Conservation (phyloP, 1,284 basidiomycete species). For the Neonothopanus nambi region DNA sequence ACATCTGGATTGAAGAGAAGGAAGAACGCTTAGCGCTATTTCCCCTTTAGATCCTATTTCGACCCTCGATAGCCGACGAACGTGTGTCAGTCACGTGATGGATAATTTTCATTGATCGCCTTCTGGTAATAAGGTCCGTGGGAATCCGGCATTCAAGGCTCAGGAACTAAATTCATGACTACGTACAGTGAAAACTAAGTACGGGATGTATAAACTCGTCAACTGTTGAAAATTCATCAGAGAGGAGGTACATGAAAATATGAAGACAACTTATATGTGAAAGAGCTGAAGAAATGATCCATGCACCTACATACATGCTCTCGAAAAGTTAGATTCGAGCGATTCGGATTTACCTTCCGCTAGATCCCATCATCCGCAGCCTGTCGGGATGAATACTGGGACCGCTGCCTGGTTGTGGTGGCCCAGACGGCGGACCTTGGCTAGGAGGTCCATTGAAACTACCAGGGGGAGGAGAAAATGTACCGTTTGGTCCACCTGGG, state of each 20-base stretch:
- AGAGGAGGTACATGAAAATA: too few species aligned
- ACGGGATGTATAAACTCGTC: too few species aligned
- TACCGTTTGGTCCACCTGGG: constrained; percentile 24
- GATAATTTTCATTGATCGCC: neutral
- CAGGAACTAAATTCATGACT: too few species aligned
- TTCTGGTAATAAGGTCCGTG: too few species aligned
- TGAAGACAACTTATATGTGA: neutral
- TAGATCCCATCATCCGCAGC: constrained; percentile 71
- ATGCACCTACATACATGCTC: neutral
- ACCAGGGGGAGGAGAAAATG: constrained; percentile 57
- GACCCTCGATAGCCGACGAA: constrained; percentile 12
- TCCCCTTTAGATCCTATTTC: neutral
- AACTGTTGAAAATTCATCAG: too few species aligned
- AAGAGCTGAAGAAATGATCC: too few species aligned
- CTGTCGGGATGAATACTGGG: constrained; percentile 85
- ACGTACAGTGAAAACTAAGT: too few species aligned
- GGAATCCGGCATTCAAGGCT: too few species aligned
- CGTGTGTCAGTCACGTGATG: constrained; percentile 12
- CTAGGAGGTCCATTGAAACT: constrained; percentile 50
- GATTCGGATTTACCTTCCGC: constrained; percentile 2
- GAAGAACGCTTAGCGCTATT: neutral
- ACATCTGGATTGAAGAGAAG: constrained; percentile 58
- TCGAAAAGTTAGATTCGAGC: too few species aligned
- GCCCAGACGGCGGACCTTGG: constrained; percentile 34
- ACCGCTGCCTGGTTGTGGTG: constrained; percentile 32